Evolutionary conservation across 73 alveolate species (phyloP).

Genomic region (Halteria grandinella): DNA sequence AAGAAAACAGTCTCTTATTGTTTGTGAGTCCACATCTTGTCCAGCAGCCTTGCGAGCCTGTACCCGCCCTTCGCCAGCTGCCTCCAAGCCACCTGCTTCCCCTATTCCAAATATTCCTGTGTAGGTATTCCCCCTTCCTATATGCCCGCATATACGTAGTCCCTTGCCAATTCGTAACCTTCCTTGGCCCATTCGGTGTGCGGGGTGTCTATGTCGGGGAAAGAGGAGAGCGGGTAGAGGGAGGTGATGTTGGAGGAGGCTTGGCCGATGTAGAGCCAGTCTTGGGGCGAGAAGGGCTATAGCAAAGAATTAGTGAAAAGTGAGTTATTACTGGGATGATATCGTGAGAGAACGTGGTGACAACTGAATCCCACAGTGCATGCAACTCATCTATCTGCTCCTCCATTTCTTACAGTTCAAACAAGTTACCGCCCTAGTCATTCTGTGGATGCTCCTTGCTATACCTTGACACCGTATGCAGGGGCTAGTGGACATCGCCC

Average conservation of each 20-base stretch:
- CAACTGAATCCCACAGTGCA: constrained; percentile 74
- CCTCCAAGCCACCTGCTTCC: background rate
- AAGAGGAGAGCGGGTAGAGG: background rate
- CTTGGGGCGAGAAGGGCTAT: too few species aligned
- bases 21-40: background rate
- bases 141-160: constrained; percentile 11
- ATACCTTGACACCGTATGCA: constrained; percentile 44
- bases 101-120: constrained; percentile 5
- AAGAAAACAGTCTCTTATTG: background rate
- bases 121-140: constrained; percentile 3
- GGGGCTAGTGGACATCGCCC: constrained; percentile 77
- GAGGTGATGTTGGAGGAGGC: too few species aligned
- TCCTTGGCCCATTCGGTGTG: constrained; percentile 14
- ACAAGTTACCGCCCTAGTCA: constrained; percentile 68
- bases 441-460: constrained; percentile 38
- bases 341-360: background rate
- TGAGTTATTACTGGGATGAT: background rate
- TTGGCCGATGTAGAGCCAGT: too few species aligned
- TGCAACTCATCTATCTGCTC: constrained; percentile 54
- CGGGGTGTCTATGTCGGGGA: background rate
- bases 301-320: too few species aligned
- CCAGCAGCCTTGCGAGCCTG: constrained; percentile 24
- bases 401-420: background rate
- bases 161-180: background rate
- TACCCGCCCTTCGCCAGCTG: constrained; percentile 33